A percentile compares a stretch with the other conserved stretches of the same genome.
Evolutionary conservation across 2,329 filamentous ascomycete genomes (phyloP).

Genomic region (Pseudogymnoascus sp.): DNA sequence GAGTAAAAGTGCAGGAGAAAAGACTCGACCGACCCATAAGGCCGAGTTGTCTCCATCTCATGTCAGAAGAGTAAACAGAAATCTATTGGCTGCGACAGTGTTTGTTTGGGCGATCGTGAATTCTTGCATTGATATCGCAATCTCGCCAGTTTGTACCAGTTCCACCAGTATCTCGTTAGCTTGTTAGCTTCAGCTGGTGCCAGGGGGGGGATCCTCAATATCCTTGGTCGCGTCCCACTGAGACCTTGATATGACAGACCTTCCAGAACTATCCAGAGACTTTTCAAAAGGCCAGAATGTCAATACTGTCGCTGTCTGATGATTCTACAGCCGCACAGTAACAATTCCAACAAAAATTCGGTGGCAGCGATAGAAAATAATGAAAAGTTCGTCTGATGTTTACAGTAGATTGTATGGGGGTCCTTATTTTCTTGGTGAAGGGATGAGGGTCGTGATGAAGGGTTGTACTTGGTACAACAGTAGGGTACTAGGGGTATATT

Average conservation of each 20-base stretch:
- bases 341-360: not conserved
- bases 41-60: not conserved
- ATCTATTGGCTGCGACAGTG: not conserved
- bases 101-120: not conserved
- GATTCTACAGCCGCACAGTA: not conserved
- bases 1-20: not conserved
- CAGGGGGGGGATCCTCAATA: not conserved
- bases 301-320: not conserved
- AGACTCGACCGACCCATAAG: not conserved
- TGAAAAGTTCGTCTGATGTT: not conserved
- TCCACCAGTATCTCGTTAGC: not conserved
- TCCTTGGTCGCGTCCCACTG: slow-evolving; percentile 4
- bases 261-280: not conserved
- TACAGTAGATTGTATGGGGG: not conserved
- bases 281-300: not conserved
- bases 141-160: not conserved
- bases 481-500: slow-evolving; percentile 1
- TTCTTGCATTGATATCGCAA: slow-evolving; percentile 6
- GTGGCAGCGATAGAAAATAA: not conserved
- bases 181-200: not conserved
- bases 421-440: not conserved
- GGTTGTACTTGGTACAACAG: not conserved
- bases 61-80: slow-evolving; percentile 5
- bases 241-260: not conserved
- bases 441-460: not conserved